Percentiles rank a stretch among this genome's conserved stretches.
Conservation (phyloP, 1,284 basidiomycete species). For the Pseudozyma flocculosa region DNA sequence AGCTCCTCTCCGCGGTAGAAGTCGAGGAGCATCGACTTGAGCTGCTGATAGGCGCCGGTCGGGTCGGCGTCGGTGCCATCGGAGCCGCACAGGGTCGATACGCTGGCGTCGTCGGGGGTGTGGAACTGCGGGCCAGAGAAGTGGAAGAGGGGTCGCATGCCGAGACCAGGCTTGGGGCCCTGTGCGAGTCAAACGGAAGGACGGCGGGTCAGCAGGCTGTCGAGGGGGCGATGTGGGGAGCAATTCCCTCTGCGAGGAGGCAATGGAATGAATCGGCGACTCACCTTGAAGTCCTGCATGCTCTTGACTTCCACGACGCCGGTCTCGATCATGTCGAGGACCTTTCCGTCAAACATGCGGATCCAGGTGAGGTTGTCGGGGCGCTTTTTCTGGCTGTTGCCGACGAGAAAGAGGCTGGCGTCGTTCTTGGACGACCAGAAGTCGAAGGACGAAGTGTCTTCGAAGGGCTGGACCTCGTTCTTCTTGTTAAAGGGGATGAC, state of each 20-base stretch:
- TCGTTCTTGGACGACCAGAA: slow-evolving; percentile 96
- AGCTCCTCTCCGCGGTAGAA: slow-evolving; percentile 77
- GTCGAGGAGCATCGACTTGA: slow-evolving; percentile 87
- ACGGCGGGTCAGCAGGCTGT: too few relatives aligned
- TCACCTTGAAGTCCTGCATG: slow-evolving; percentile 81
- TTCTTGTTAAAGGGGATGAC: slow-evolving; percentile 93
- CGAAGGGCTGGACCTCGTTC: slow-evolving; percentile 88
- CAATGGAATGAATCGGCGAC: slow-evolving; percentile 54
- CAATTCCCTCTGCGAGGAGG: slow-evolving; percentile 4
- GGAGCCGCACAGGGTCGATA: slow-evolving; percentile 19
- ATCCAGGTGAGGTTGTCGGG: slow-evolving; percentile 84
- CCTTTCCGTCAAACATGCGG: slow-evolving; percentile 80
- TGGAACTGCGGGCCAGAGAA: slow-evolving; percentile 70
- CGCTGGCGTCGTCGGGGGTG: slow-evolving; percentile 54
- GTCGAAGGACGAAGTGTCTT: slow-evolving; percentile 73
- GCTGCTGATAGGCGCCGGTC: slow-evolving; percentile 55
- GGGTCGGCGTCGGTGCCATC: slow-evolving; percentile 33
- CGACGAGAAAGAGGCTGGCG: slow-evolving; percentile 84
- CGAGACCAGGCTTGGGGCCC: slow-evolving; percentile 83
- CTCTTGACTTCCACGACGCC: slow-evolving; percentile 77
- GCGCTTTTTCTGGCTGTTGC: slow-evolving; percentile 90
- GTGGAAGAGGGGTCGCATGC: slow-evolving; percentile 90
- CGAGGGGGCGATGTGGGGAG: too few relatives aligned
- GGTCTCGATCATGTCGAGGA: slow-evolving; percentile 93
- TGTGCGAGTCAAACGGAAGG: slow-evolving; percentile 54